Base-by-base conservation (phyloP, 345 rosid species). In the Lepidium africanum region DNA sequence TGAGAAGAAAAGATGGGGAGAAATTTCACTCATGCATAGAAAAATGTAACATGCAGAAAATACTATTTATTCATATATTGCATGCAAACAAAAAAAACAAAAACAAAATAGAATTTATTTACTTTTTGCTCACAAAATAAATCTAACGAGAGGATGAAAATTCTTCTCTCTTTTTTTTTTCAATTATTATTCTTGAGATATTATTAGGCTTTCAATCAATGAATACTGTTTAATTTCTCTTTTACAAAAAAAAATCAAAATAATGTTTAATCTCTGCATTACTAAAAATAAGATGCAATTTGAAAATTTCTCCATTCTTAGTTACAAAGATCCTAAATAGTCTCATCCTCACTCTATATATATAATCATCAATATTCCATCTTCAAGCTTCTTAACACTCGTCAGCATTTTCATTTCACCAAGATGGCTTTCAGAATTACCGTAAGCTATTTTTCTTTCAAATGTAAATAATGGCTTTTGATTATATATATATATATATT, bases 401-500 rank as follows among this genome's bases (percentile, higher is more conserved):
- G 15, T 25, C 59, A n/a, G n/a, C n/a, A 35, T 50, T 2, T 49
- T 32, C 13, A 13, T 51, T 9, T 51, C 3, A 55, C 13, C 63
- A 1, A 62, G 32, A 71, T 71, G 76, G 65, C 76, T 47, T 56
- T 56, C 38, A 72, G 71, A 72, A 72, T 72, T 45, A 65, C 46
- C 27, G 76, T 72, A 40, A 64, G 76, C 57, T 43, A 14, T 4
- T 63, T 3, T 43, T 21, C 32, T 47, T 0, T 51, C 27, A 4
- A 30, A 33, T 5, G 13, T 8, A 12, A 14, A 48, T 1, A 1
- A 41, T 16, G 10, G 2, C 25, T 56, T 43, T 27, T 52, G 25
- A 19, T 39, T 15, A 16, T 16, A 9, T 13, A 33, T 37, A 3
- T 30, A 30, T 27, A 0, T 27, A 4, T 27, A 27, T 27, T 4